A percentile compares a stretch with the other conserved stretches of the same genome.
These are phyloP conservation scores for Phoma herbarum DNA, from an alignment of 2,329 filamentous ascomycete genomes.

Conservation along the genomic window DNA sequence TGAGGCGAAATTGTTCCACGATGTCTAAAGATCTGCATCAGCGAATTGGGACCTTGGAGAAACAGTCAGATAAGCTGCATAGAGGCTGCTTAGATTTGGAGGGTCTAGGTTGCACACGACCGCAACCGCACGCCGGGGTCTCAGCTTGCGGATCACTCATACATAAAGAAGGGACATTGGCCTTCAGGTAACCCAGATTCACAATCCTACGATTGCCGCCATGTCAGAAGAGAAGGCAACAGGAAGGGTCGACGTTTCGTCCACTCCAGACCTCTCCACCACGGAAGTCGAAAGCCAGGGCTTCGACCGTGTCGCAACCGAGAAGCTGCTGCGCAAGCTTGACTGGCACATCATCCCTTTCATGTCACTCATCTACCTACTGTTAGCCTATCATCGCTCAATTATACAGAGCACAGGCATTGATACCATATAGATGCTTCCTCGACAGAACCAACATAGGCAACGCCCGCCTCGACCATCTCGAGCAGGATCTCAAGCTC, in stretches of 20 bases:
- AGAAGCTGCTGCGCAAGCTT: slow-evolving; percentile 62
- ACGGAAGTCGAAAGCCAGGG: slow-evolving; percentile 40
- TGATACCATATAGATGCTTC: slow-evolving; percentile 54
- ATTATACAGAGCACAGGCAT: neutral
- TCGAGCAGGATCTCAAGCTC: slow-evolving; percentile 49
- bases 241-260: slow-evolving; percentile 17
- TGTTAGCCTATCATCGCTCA: slow-evolving; percentile 48
- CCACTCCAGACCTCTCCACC: slow-evolving; percentile 20
- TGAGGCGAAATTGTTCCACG: slow-evolving; percentile 10
- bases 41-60: neutral
- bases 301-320: slow-evolving; percentile 56
- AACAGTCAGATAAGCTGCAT: slow-evolving; percentile 19
- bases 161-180: slow-evolving; percentile 8
- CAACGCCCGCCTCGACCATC: slow-evolving; percentile 51
- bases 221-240: slow-evolving; percentile 26
- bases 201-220: neutral
- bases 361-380: slow-evolving; percentile 64
- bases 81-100: slow-evolving; percentile 2
- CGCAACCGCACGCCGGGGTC: slow-evolving; percentile 2
- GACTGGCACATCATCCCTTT: slow-evolving; percentile 67
- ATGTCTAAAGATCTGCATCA: slow-evolving; percentile 8
- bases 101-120: slow-evolving; percentile 11
- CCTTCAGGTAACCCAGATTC: neutral
- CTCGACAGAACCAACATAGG: slow-evolving; percentile 62
- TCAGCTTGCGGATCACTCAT: slow-evolving; percentile 1